These are phyloP conservation scores for Zymoseptoria crescenta DNA, from an alignment of 2,329 filamentous ascomycete species.

Conservation along the genomic window DNA sequence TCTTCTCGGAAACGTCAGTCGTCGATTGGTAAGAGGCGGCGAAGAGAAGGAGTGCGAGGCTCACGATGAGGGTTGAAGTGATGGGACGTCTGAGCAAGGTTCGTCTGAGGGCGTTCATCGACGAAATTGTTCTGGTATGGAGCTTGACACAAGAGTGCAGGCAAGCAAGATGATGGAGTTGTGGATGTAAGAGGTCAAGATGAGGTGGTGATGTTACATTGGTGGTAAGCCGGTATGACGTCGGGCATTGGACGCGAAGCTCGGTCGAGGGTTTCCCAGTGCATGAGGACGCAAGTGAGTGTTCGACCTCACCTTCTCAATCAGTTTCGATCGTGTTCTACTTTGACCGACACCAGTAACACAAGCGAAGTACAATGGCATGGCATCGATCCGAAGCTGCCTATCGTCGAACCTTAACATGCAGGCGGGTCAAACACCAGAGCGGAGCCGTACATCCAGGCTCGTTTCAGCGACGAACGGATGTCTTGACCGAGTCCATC, in stretches of 20 bases:
- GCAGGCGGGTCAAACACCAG: no score
- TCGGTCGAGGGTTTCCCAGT: not conserved
- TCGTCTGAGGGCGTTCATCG: not conserved
- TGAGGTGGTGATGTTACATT: not conserved
- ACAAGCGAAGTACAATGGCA: not conserved
- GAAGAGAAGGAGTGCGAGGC: not conserved
- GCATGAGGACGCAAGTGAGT: not conserved
- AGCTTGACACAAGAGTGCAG: not conserved
- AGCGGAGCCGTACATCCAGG: not conserved
- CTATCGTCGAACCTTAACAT: not conserved
- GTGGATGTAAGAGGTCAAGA: not conserved
- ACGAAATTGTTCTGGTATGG: not conserved
- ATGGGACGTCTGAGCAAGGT: not conserved
- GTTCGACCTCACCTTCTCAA: not conserved
- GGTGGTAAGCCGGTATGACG: not conserved
- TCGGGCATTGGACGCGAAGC: not conserved
- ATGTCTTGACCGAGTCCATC: not conserved
- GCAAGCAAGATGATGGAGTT: not conserved
- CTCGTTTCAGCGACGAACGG: not conserved
- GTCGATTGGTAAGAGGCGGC: not conserved
- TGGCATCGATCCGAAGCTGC: not conserved
- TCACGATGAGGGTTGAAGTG: not conserved
- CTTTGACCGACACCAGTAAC: not conserved
- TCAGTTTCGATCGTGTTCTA: not conserved
- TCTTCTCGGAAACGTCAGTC: slow-evolving; percentile 15